phyloP scores from a whole-genome alignment of 2,329 filamentous ascomycete genomes.

The Uncinocarpus reesii region DNA sequence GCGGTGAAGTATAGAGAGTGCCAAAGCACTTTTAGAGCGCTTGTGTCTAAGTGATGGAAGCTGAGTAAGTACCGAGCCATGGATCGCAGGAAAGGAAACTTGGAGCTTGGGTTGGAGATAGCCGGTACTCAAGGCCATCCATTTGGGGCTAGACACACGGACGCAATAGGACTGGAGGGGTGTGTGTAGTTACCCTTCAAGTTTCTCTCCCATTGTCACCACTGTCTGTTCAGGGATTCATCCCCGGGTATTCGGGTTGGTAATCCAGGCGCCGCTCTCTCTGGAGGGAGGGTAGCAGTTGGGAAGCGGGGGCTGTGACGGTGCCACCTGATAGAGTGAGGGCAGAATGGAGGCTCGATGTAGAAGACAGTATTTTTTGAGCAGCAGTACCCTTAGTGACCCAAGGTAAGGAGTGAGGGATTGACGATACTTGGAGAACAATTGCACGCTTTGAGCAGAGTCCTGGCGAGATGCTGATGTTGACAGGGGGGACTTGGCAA shows the following conservation, averaged over 20 bases:
- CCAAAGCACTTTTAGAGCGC: conserved; percentile 45
- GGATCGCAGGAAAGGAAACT: conserved; percentile 16
- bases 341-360: too few species aligned
- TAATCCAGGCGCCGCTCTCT: background rate
- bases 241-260: background rate
- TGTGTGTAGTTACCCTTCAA: conserved; percentile 23
- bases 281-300: background rate
- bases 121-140: too few species aligned
- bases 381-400: too few species aligned
- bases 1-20: conserved; percentile 45
- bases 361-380: too few species aligned
- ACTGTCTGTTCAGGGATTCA: conserved; percentile 10
- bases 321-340: background rate
- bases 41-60: conserved; percentile 34
- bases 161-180: too few species aligned
- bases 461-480: background rate
- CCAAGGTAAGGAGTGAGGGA: background rate
- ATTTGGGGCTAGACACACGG: too few species aligned
- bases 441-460: background rate
- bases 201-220: conserved; percentile 25
- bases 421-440: background rate
- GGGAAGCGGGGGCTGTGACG: background rate
- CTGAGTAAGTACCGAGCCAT: conserved; percentile 20
- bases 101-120: conserved; percentile 1
- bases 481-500: background rate